Percentiles rank a stretch among this genome's conserved stretches.
These are phyloP conservation scores for Trametes hirsuta DNA, from an alignment of 1,284 basidiomycete genomes.

Conservation along the genomic window DNA sequence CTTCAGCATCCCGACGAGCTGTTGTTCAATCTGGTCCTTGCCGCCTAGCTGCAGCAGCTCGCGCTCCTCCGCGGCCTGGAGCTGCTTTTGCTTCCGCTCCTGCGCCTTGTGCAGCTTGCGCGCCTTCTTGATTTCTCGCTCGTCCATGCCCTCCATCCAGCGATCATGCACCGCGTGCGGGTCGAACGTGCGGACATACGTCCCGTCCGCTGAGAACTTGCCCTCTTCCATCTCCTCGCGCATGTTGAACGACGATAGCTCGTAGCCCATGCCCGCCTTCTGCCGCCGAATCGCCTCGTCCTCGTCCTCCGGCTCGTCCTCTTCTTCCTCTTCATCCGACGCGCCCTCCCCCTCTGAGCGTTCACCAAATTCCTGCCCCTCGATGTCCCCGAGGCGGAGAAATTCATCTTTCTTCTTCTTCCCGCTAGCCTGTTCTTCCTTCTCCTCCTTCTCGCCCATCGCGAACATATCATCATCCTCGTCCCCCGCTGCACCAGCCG, in stretches of 20 bases:
- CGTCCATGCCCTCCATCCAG: constrained; percentile 93
- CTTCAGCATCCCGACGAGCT: constrained; percentile 75
- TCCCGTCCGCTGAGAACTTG: constrained; percentile 93
- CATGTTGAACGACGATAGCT: constrained; percentile 98
- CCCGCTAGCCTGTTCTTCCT: constrained; percentile 45
- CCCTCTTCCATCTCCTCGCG: constrained; percentile 98
- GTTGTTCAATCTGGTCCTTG: constrained; percentile 67
- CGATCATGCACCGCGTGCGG: constrained; percentile 91
- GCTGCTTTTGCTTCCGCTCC: constrained; percentile 72
- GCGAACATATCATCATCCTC: constrained; percentile 95
- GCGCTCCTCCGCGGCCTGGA: constrained; percentile 73
- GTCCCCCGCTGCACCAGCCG: constrained; percentile 41
- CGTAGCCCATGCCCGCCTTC: constrained; percentile 91
- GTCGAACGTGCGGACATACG: constrained; percentile 86
- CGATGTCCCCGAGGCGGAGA: constrained; percentile 90
- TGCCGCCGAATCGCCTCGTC: constrained; percentile 74
- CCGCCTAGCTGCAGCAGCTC: constrained; percentile 67
- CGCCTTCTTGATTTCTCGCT: constrained; percentile 86
- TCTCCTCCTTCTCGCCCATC: constrained; percentile 58
- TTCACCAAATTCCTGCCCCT: constrained; percentile 89
- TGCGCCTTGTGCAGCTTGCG: constrained; percentile 67
- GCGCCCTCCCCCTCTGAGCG: constrained; percentile 48
- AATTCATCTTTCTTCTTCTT: constrained; percentile 76
- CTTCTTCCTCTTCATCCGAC: constrained; percentile 50
- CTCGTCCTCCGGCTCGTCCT: constrained; percentile 73